These are phyloP conservation scores for Alnus rubra DNA, from an alignment of 306 rosid genomes.

Conservation along the genomic window DNA sequence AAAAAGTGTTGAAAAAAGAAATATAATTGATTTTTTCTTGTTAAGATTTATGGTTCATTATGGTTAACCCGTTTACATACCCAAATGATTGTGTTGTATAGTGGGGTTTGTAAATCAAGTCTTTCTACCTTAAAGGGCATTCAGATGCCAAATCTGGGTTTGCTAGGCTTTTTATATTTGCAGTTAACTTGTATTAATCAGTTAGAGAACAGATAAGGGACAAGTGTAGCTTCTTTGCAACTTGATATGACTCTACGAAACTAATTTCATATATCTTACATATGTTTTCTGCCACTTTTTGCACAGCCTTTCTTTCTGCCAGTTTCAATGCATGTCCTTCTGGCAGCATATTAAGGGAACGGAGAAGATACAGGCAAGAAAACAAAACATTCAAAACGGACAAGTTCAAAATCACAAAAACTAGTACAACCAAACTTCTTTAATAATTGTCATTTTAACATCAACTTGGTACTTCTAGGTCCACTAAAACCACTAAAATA, in stretches of 20 bases:
- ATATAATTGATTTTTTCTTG: neutral
- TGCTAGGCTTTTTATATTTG: neutral
- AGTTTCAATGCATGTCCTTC: too few relatives aligned
- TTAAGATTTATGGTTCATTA: neutral
- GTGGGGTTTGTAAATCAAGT: neutral
- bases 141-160: neutral
- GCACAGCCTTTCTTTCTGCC: too few relatives aligned
- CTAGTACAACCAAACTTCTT: too few relatives aligned
- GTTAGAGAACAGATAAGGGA: neutral
- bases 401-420: too few relatives aligned
- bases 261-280: conserved; percentile 19
- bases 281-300: conserved; percentile 22
- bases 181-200: neutral
- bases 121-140: neutral
- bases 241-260: too few relatives aligned
- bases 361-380: too few relatives aligned
- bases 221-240: too few relatives aligned
- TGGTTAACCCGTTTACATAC: neutral
- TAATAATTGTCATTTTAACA: too few relatives aligned
- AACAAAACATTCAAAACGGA: too few relatives aligned
- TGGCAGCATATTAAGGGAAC: too few relatives aligned
- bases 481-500: too few relatives aligned
- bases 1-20: neutral
- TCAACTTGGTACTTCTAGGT: too few relatives aligned
- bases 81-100: neutral